Conservation (phyloP, 23 red algal species). For the Gracilaria gracilis region DNA sequence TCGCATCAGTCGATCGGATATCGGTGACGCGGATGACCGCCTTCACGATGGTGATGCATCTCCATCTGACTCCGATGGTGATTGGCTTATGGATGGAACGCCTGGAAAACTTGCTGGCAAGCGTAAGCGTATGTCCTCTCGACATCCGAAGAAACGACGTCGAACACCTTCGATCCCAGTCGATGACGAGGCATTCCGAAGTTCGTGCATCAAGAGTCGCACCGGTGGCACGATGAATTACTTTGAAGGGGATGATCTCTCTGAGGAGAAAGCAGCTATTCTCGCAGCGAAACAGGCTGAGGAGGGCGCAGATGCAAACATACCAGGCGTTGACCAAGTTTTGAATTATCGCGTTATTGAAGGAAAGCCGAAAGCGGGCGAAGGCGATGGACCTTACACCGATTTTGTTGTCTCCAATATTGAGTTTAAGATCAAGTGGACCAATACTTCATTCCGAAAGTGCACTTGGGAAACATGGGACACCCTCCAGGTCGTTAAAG, state of each 20-base stretch:
- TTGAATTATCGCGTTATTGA: constrained; percentile 66
- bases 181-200: constrained; percentile 54
- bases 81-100: constrained; percentile 54
- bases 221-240: constrained; percentile 64
- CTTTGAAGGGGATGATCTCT: constrained; percentile 57
- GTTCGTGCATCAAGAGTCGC: constrained; percentile 50
- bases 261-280: constrained; percentile 31
- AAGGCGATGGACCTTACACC: constrained; percentile 42
- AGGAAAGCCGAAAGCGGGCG: neutral
- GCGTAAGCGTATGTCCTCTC: neutral
- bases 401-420: constrained; percentile 71
- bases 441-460: constrained; percentile 60
- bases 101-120: neutral
- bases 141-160: constrained; percentile 35
- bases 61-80: constrained; percentile 71
- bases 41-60: constrained; percentile 9
- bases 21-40: constrained; percentile 32
- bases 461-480: constrained; percentile 79
- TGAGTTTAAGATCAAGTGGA: constrained; percentile 95
- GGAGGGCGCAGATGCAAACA: constrained; percentile 40
- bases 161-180: constrained; percentile 20
- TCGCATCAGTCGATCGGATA: constrained; percentile 2
- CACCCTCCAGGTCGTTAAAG: constrained; percentile 62
- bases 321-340: constrained; percentile 42
- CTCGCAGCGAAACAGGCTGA: constrained; percentile 22